Conservation (phyloP, 2,329 filamentous ascomycete species). For the Fusarium marasasianum region DNA sequence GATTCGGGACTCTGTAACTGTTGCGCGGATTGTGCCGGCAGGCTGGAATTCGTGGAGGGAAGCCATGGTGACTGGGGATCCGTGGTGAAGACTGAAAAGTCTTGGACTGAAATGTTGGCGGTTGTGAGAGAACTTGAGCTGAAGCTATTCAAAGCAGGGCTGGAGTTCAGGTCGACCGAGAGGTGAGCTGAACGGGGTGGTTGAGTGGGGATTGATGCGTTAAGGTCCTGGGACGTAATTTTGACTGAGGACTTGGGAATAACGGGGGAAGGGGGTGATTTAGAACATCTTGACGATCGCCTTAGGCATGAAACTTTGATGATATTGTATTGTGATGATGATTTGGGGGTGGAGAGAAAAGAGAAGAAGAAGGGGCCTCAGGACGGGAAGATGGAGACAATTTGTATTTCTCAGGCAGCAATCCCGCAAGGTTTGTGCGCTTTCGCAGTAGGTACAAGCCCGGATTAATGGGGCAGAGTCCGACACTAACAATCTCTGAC, state of each 20-base stretch:
- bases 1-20: slow-evolving; percentile 61
- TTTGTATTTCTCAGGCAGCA: slow-evolving; percentile 61
- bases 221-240: slow-evolving; percentile 60
- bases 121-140: slow-evolving; percentile 66
- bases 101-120: slow-evolving; percentile 70
- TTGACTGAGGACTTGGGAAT: slow-evolving; percentile 56
- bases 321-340: slow-evolving; percentile 44
- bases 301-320: slow-evolving; percentile 48
- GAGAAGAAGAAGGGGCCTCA: slow-evolving; percentile 43
- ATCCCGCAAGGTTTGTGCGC: slow-evolving; percentile 41
- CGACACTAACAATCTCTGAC: slow-evolving; percentile 18
- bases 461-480: slow-evolving; percentile 35
- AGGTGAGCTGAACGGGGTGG: slow-evolving; percentile 58
- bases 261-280: slow-evolving; percentile 54
- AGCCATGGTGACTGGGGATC: slow-evolving; percentile 84
- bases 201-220: slow-evolving; percentile 59
- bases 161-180: slow-evolving; percentile 75
- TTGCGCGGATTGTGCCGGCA: slow-evolving; percentile 70
- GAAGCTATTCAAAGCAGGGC: slow-evolving; percentile 66
- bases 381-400: slow-evolving; percentile 44
- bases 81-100: slow-evolving; percentile 83
- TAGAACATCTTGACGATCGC: slow-evolving; percentile 67
- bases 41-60: slow-evolving; percentile 72
- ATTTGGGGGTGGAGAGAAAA: slow-evolving; percentile 49
- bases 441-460: slow-evolving; percentile 16